These are phyloP conservation scores for Dalbergia oliveri DNA, from an alignment of 306 rosid species.

Conservation along the genomic window DNA sequence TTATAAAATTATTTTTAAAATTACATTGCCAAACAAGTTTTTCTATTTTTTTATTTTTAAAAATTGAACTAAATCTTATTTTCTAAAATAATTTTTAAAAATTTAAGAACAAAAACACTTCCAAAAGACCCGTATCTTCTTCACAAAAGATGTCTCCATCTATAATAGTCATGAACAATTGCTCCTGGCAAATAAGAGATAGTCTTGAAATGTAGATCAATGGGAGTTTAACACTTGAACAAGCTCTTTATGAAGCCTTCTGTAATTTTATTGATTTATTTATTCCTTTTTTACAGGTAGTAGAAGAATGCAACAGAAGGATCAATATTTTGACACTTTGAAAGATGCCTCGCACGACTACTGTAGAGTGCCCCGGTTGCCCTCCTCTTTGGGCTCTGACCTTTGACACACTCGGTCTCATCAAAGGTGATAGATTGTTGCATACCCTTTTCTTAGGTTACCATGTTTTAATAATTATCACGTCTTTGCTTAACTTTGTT, in stretches of 20 bases:
- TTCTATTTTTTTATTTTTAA: no score
- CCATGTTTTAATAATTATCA: not conserved
- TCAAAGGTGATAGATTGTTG: conserved; percentile 64
- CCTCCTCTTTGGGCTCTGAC: conserved; percentile 91
- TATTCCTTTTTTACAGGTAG: not conserved
- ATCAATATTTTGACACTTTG: not conserved
- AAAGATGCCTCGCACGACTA: conserved; percentile 90
- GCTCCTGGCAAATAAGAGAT: no score
- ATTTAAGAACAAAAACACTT: no score
- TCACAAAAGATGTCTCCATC: no score
- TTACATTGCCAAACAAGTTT: no score
- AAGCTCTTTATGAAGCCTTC: not conserved
- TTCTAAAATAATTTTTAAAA: no score
- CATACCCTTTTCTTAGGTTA: not conserved
- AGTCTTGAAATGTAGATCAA: not conserved
- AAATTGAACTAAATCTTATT: no score
- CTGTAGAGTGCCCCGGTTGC: conserved; percentile 77
- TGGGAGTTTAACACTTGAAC: conserved; percentile 1
- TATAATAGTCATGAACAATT: no score
- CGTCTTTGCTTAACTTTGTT: not conserved
- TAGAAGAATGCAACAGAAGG: conserved; percentile 18
- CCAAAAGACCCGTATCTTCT: no score
- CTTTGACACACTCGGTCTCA: conserved; percentile 86
- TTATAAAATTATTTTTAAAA: no score
- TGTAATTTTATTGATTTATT: not conserved